These are phyloP conservation scores for Paradendryphiella salina DNA, from an alignment of 2,329 filamentous ascomycete species.

Conservation along the genomic window DNA sequence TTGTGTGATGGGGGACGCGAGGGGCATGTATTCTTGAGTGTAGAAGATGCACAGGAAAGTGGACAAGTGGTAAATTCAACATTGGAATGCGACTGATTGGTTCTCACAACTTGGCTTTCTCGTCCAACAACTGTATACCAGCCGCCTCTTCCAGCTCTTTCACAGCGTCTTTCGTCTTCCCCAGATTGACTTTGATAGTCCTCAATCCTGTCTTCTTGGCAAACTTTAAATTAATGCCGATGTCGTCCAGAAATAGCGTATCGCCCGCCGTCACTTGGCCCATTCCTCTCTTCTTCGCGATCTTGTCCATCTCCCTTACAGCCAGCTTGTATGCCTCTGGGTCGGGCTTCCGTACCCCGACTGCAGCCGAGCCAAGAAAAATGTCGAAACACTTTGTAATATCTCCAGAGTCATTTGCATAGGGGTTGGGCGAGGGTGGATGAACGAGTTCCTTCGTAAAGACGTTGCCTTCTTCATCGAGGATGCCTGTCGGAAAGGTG, in stretches of 20 bases:
- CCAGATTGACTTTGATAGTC: constrained; percentile 83
- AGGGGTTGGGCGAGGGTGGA: constrained; percentile 22
- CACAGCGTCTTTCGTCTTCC: constrained; percentile 78
- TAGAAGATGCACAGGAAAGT: too few species aligned
- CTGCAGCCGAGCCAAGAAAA: constrained; percentile 83
- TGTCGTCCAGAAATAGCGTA: constrained; percentile 88
- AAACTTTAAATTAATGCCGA: constrained; percentile 87
- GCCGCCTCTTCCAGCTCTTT: constrained; percentile 76
- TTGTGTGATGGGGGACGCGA: too few species aligned
- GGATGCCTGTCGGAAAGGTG: constrained; percentile 76
- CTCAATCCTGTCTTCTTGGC: constrained; percentile 73
- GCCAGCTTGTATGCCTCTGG: constrained; percentile 77
- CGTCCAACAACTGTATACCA: constrained; percentile 65
- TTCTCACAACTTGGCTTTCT: constrained; percentile 34
- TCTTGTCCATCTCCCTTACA: constrained; percentile 66
- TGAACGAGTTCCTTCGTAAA: constrained; percentile 45
- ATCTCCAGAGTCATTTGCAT: constrained; percentile 48
- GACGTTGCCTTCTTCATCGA: constrained; percentile 58
- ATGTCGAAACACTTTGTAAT: constrained; percentile 76
- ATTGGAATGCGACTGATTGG: too few species aligned
- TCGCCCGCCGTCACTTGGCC: constrained; percentile 64
- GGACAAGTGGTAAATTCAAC: too few species aligned
- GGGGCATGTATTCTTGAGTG: too few species aligned
- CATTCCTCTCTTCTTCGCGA: constrained; percentile 59
- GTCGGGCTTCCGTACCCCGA: constrained; percentile 86